Base-by-base conservation (phyloP, 2,329 filamentous ascomycete genomes). In the Ophiostoma himal-ulmi region DNA sequence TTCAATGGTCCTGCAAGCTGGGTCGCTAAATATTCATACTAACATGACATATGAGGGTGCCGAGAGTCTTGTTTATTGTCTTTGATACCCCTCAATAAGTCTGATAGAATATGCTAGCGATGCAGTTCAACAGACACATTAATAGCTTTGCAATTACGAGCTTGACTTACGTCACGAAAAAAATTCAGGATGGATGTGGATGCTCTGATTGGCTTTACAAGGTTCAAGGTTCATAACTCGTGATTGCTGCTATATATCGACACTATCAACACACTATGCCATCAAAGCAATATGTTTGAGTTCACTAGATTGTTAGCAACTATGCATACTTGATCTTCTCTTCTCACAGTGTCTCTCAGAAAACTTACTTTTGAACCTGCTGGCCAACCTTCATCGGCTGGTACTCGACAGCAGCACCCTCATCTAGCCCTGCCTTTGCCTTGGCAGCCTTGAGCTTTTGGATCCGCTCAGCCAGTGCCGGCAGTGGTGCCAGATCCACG, bases 361-460 rank as follows among this genome's bases (percentile, higher is more conserved):
- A 14, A 30, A 80, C 84, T 75, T 74, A 86, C 84, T 80, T 81
- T 74, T 87, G 81, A 17, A 88, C 86, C 77, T 87, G 85, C 71
- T 86, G 79, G 2, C 86, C 86, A 14, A 88, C 86, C 78, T 88
- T 88, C 79, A 86, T 85, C 0, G 82, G 75, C 67, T 77, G 78
- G 73, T 88, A 88, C 70, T 78, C 76, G 0, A 78, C 78, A 74
- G 81, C 81, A 7, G 80, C 78, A 6, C 85, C 86, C 78, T 88
- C 86, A 62, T 88, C 84, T 44, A 80, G 79, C 0, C 86, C 85
- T 0, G 83, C 76, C 64, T 80, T 79, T 41, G 81, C 79, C 78
- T 86, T 83, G 75, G 82, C 79, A 2, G 78, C 80, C 52, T 84
- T 78, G 2, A 87, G 78, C 60, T 75, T 75, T 67, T 74, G 77